phyloP scores from a whole-genome alignment of 306 rosid genomes.

The Cicer pinnatifidum region DNA sequence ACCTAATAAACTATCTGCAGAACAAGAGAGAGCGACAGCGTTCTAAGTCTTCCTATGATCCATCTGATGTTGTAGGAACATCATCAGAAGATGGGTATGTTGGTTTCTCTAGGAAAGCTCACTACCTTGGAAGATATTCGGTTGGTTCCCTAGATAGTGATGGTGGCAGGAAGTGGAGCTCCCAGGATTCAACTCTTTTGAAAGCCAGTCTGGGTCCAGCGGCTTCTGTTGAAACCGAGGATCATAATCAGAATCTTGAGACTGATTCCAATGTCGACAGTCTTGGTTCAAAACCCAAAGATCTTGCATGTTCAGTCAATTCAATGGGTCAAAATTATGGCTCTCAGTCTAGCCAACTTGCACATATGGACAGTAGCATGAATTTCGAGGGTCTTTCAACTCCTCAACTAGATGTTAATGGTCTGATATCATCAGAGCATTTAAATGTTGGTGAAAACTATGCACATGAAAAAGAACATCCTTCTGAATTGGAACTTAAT shows the following conservation, averaged over 20 bases:
- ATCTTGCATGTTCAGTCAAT: conserved; percentile 52
- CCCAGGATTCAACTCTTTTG: conserved; percentile 72
- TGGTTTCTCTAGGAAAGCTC: conserved; percentile 74
- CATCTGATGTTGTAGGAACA: conserved; percentile 94
- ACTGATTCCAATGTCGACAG: conserved; percentile 57
- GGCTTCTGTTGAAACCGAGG: conserved; percentile 67
- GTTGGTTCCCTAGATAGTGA: conserved; percentile 90
- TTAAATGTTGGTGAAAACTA: conserved; percentile 58
- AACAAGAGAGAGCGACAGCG: conserved; percentile 94
- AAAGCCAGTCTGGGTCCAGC: conserved; percentile 63
- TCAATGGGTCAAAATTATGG: conserved; percentile 56
- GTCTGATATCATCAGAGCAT: conserved; percentile 56
- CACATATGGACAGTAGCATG: conserved; percentile 55
- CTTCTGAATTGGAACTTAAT: conserved; percentile 58
- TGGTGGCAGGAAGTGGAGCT: conserved; percentile 91
- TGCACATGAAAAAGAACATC: conserved; percentile 56
- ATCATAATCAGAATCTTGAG: conserved; percentile 63
- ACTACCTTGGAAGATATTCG: conserved; percentile 79
- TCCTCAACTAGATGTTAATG: conserved; percentile 58
- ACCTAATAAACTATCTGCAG: conserved; percentile 89
- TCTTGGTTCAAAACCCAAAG: conserved; percentile 61
- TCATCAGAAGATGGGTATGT: conserved; percentile 92
- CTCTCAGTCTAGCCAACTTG: conserved; percentile 61
- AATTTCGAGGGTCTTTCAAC: conserved; percentile 67
- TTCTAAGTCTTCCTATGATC: conserved; percentile 80